Base-by-base conservation (phyloP, 2,329 filamentous ascomycete species). In the Alternaria arbusti region DNA sequence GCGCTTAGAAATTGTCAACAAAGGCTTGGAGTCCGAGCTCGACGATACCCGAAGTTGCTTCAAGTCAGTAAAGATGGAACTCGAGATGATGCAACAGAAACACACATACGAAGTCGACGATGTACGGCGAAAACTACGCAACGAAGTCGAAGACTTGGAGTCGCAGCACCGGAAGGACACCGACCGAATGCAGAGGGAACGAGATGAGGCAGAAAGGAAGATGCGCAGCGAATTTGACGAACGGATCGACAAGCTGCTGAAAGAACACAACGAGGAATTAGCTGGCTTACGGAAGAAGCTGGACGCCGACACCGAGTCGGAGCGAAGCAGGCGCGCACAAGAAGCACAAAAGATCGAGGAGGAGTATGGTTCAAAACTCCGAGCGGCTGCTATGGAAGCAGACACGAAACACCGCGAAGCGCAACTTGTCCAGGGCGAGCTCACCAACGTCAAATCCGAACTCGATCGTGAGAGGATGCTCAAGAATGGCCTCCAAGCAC, bases 191-290 rank as follows among this genome's bases (percentile, higher is more conserved):
- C 81, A 84, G 61, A 82, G 84, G 61, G 82, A 87, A 78, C 83
- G 78, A 70, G 81, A 83, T 67, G 78, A 84, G 63, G 77, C 84
- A 45, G 71, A 82, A 61, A 80, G 83, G 54, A 77, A 80, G 67
- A 59, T 81, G 56, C 78, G 79, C 65, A 80, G 78, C 66, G 78
- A 81, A 58, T 79, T 84, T 62, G 77, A 83, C 58, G 83, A 85
- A 8, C 87, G 92, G 59, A 78, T 88, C 30, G 87, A 90, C 22
- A 83, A 85, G 13, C 72, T 90, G 43, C 82, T 86, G 13, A 87
- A 86, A 59, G 84, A 86, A 49, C 89, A 95, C 68, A 85, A 88
- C 63, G 89, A 92, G 57, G 90, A 92, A 55, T 74, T 95, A 15
- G 87, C 89, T 6, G 86, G 88, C 5, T 70, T 93, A 32, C 87